phyloP scores from a whole-genome alignment of 345 rosid species.

The Populus ilicifolia region DNA sequence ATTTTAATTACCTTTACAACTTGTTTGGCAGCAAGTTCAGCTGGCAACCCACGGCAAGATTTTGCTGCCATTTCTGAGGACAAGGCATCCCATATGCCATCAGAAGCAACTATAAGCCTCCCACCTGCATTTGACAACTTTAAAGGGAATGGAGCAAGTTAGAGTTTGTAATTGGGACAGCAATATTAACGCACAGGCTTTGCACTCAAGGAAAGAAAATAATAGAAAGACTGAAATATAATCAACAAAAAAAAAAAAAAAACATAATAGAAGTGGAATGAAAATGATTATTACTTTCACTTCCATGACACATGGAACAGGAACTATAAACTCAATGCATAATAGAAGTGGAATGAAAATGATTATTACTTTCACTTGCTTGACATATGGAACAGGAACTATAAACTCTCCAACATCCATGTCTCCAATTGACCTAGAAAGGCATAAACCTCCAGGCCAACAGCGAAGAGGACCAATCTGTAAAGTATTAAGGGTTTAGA shows the following conservation, averaged over 20 bases:
- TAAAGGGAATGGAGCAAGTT: constrained; percentile 8
- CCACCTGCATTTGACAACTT: constrained; percentile 84
- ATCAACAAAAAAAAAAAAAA: neutral
- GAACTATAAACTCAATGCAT: neutral
- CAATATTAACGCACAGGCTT: neutral
- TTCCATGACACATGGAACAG: no score
- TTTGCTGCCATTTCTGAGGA: constrained; percentile 72
- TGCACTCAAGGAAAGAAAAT: neutral
- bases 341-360: neutral
- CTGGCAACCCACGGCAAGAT: constrained; percentile 71
- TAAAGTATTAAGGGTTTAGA: neutral
- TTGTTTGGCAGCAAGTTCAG: constrained; percentile 87
- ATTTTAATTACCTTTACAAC: constrained; percentile 72
- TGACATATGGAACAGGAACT: constrained; percentile 83
- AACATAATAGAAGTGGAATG: no score
- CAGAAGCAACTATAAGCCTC: constrained; percentile 86
- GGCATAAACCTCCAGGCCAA: constrained; percentile 94
- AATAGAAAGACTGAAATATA: neutral
- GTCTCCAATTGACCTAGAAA: constrained; percentile 92
- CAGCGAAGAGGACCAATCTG: constrained; percentile 89
- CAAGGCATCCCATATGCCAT: constrained; percentile 91
- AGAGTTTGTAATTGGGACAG: constrained; percentile 6
- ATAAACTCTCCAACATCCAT: constrained; percentile 92
- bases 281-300: no score
- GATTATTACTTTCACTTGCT: constrained; percentile 75